Conservation (phyloP, 176 grass and related monocot species). For the Thinopyrum elongatum region DNA sequence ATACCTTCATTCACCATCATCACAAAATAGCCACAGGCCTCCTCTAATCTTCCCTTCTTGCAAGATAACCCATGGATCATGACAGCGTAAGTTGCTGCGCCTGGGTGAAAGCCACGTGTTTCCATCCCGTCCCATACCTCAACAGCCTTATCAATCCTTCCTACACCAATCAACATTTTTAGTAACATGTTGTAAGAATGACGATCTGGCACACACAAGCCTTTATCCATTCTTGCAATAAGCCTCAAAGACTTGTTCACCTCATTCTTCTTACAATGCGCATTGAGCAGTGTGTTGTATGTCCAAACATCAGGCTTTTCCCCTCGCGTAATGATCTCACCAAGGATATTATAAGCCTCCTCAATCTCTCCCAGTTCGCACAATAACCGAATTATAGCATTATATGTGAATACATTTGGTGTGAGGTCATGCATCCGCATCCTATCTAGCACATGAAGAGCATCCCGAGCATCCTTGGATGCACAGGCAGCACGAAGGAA, state of each 20-base stretch:
- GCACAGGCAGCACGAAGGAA: slow-evolving; percentile 60
- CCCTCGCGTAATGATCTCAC: slow-evolving; percentile 54
- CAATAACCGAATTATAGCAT: slow-evolving; percentile 58
- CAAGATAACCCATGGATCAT: slow-evolving; percentile 83
- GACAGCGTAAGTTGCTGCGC: slow-evolving; percentile 67
- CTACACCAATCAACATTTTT: slow-evolving; percentile 69
- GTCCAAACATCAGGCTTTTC: slow-evolving; percentile 77
- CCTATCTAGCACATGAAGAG: slow-evolving; percentile 69
- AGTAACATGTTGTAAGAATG: slow-evolving; percentile 89
- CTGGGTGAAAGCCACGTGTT: slow-evolving; percentile 60
- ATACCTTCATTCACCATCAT: slow-evolving; percentile 88
- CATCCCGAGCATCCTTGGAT: slow-evolving; percentile 53
- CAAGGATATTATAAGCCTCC: slow-evolving; percentile 78
- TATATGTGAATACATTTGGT: slow-evolving; percentile 85
- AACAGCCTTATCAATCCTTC: slow-evolving; percentile 60
- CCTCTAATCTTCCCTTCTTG: slow-evolving; percentile 75
- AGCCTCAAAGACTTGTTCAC: slow-evolving; percentile 69
- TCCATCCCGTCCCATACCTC: slow-evolving; percentile 97
- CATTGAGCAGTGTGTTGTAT: slow-evolving; percentile 67
- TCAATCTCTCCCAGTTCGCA: slow-evolving; percentile 63
- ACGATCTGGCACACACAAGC: slow-evolving; percentile 50
- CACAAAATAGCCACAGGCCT: slow-evolving; percentile 80
- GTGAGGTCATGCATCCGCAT: slow-evolving; percentile 48
- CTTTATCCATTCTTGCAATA: slow-evolving; percentile 73
- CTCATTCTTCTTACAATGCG: slow-evolving; percentile 80